phyloP scores from a whole-genome alignment of 345 rosid genomes.

The Mercurialis annua region DNA sequence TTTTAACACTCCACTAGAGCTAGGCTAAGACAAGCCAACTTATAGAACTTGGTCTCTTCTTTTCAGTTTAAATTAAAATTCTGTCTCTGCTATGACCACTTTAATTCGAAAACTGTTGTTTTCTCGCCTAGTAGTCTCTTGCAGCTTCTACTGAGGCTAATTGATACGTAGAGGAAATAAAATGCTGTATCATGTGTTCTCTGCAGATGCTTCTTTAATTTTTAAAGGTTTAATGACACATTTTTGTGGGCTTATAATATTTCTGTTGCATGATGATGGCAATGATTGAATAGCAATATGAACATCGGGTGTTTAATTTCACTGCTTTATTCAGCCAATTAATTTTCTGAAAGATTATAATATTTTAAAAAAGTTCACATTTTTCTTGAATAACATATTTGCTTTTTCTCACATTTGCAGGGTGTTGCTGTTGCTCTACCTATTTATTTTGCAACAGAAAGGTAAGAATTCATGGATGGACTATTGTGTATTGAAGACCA shows the following conservation, averaged over 20 bases:
- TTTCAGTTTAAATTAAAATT: too few species aligned
- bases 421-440: conserved; percentile 99
- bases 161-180: too few species aligned
- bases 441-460: conserved; percentile 89
- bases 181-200: too few species aligned
- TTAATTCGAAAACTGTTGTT: too few species aligned
- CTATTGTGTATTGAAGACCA: neutral
- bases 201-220: neutral
- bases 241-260: too few species aligned
- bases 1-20: too few species aligned
- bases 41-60: too few species aligned
- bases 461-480: conserved; percentile 44
- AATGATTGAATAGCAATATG: neutral
- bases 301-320: neutral
- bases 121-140: too few species aligned
- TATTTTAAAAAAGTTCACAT: neutral
- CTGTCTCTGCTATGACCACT: too few species aligned
- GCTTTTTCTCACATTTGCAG: conserved; percentile 40
- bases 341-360: conserved; percentile 6
- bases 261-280: too few species aligned
- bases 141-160: too few species aligned
- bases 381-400: conserved; percentile 11
- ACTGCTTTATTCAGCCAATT: neutral
- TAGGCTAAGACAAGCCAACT: too few species aligned
- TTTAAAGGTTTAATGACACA: neutral